phyloP scores from a whole-genome alignment of 495 filamentous ascomycete genomes.

The Diplogelasinospora grovesii region DNA sequence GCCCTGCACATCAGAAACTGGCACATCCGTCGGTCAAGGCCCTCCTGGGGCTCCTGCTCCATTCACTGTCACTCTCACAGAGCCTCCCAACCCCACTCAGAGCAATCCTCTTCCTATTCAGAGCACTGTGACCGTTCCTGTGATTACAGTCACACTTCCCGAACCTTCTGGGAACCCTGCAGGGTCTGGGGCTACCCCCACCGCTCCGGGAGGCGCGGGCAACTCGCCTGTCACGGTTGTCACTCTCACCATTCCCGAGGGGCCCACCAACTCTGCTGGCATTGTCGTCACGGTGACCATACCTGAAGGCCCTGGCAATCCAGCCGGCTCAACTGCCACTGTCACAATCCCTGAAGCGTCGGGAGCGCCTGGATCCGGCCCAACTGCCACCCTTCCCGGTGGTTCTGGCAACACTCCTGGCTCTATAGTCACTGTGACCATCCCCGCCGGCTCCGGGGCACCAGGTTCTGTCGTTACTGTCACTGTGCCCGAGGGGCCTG shows the following conservation, averaged over 20 bases:
- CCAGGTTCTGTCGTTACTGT: constrained; percentile 7
- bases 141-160: constrained; percentile 15
- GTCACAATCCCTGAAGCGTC: constrained; percentile 9
- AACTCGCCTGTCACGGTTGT: constrained; percentile 3
- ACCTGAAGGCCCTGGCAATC: not conserved
- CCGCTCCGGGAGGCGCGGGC: not conserved
- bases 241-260: constrained; percentile 7
- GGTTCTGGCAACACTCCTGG: not conserved
- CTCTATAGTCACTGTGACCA: constrained; percentile 18
- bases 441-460: constrained; percentile 6
- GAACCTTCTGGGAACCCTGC: not conserved
- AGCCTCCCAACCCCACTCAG: not conserved
- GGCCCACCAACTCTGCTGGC: constrained; percentile 1
- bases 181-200: not conserved
- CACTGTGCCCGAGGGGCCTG: constrained; percentile 14
- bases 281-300: constrained; percentile 7
- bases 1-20: constrained; percentile 5
- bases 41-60: constrained; percentile 3
- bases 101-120: constrained; percentile 2
- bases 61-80: constrained; percentile 14
- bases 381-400: constrained; percentile 11
- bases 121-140: constrained; percentile 16
- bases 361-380: not conserved
- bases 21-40: not conserved
- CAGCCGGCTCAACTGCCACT: constrained; percentile 1